phyloP scores from a whole-genome alignment of 202 grass and related monocot genomes.

The Eragrostis tef region DNA sequence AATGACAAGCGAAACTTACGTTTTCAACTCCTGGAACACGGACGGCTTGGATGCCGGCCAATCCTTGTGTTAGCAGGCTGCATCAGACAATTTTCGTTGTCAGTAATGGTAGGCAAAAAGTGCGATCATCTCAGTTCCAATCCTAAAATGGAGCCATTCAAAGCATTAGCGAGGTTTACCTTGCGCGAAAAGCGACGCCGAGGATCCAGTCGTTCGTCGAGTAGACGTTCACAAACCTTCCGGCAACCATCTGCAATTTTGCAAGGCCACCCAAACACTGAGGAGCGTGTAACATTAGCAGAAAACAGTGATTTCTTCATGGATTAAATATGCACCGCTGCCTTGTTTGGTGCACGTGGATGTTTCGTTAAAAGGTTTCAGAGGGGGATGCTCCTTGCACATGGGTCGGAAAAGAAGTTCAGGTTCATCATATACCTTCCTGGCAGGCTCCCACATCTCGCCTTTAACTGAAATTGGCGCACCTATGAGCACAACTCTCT shows the following conservation, averaged over 20 bases:
- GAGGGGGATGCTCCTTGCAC: background rate
- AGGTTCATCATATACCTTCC: slow-evolving; percentile 77
- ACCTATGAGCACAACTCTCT: slow-evolving; percentile 84
- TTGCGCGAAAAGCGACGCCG: slow-evolving; percentile 84
- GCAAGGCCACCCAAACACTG: slow-evolving; percentile 24
- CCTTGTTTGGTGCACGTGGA: slow-evolving; percentile 2
- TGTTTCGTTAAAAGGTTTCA: background rate
- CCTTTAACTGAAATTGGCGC: slow-evolving; percentile 77
- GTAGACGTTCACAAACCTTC: slow-evolving; percentile 91
- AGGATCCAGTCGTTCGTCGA: slow-evolving; percentile 96
- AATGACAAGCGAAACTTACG: slow-evolving; percentile 46
- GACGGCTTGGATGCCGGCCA: slow-evolving; percentile 88
- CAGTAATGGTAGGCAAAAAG: background rate
- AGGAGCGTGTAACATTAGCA: background rate
- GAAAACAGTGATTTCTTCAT: background rate
- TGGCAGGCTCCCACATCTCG: slow-evolving; percentile 74
- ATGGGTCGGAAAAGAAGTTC: background rate
- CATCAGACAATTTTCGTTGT: slow-evolving; percentile 27
- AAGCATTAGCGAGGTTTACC: slow-evolving; percentile 45
- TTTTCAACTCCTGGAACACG: slow-evolving; percentile 82
- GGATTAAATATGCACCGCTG: background rate
- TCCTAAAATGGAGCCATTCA: background rate
- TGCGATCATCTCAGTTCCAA: background rate
- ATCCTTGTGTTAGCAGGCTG: slow-evolving; percentile 89
- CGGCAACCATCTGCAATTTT: slow-evolving; percentile 73